These are phyloP conservation scores for Talaromyces pinophilus DNA, from an alignment of 2,329 filamentous ascomycete species.

Conservation along the genomic window DNA sequence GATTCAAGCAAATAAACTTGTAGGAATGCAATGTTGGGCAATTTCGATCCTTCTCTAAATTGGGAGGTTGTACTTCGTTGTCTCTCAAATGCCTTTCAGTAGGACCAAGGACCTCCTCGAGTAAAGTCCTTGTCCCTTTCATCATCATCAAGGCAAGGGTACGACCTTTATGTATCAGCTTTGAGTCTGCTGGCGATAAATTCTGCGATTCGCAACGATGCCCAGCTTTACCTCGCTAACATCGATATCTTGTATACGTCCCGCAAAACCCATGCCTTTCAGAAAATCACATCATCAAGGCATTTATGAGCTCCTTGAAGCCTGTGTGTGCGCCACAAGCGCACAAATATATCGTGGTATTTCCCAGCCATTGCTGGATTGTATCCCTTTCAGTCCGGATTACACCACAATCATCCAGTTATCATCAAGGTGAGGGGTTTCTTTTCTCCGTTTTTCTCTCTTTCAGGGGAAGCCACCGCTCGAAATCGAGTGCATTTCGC, in stretches of 20 bases:
- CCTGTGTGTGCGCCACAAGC: neutral
- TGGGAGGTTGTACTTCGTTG: neutral
- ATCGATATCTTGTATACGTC: neutral
- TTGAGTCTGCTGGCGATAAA: too few relatives aligned
- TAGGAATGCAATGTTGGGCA: neutral
- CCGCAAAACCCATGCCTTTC: neutral
- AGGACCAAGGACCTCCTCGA: neutral
- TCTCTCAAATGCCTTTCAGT: neutral
- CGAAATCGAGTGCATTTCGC: neutral
- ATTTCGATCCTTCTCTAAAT: neutral
- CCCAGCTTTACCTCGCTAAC: neutral
- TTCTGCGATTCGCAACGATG: neutral
- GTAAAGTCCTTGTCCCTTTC: neutral
- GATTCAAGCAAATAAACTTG: neutral
- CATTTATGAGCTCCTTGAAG: neutral
- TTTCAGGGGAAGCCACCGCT: neutral
- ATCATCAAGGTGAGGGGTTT: neutral
- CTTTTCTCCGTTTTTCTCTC: neutral
- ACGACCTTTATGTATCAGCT: neutral
- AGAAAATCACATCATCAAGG: neutral
- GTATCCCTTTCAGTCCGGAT: neutral
- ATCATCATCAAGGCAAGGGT: slow-evolving; percentile 1
- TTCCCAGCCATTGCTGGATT: neutral
- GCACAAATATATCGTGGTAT: neutral
- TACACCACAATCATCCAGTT: neutral